Conservation (phyloP, 345 rosid genomes). For the Lepidium africanum region DNA sequence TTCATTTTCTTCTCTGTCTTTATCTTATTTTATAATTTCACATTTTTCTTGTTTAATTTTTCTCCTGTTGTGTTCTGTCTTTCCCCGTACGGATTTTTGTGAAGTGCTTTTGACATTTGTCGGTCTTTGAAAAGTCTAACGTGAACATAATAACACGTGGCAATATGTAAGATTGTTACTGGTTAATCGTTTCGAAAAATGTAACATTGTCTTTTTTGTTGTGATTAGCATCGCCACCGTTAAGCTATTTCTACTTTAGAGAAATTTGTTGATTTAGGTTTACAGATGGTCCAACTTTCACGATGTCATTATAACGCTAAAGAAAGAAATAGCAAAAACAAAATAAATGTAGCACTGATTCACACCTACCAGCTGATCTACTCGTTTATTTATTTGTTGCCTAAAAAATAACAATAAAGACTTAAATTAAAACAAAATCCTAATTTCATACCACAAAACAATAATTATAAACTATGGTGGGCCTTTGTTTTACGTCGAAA, state of each 20-base stretch:
- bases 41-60: neutral
- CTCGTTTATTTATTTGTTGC: too few species aligned
- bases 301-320: neutral
- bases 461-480: neutral
- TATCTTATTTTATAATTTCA: neutral
- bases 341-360: neutral
- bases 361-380: neutral
- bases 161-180: neutral
- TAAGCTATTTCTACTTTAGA: neutral
- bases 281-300: neutral
- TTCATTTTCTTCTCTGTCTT: neutral
- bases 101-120: constrained; percentile 8
- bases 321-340: neutral
- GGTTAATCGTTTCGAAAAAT: neutral
- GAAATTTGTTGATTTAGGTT: constrained; percentile 1
- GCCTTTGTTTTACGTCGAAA: neutral
- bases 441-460: too few species aligned
- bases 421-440: too few species aligned
- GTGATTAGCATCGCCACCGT: neutral
- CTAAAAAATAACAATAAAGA: neutral
- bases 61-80: neutral
- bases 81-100: neutral
- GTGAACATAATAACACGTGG: constrained; percentile 14
- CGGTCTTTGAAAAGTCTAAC: neutral
- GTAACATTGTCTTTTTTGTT: neutral